Percentiles rank a stretch among this genome's conserved stretches.
Conservation (phyloP, 2,329 filamentous ascomycete genomes). For the Talaromyces pinophilus region DNA sequence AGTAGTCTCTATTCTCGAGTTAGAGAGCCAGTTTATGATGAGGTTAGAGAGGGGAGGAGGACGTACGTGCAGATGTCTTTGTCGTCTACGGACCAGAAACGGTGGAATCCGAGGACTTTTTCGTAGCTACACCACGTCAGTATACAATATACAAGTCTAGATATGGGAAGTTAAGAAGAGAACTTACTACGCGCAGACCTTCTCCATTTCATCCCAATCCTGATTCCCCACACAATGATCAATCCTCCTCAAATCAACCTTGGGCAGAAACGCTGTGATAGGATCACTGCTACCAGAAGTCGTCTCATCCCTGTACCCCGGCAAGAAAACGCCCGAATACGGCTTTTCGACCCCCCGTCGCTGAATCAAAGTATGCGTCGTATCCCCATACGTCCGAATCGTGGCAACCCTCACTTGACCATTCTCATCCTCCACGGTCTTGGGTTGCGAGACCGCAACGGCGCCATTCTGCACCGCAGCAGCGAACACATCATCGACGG, state of each 20-base stretch:
- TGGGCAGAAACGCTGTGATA: conserved; percentile 56
- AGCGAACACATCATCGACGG: conserved; percentile 75
- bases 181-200: conserved; percentile 59
- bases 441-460: conserved; percentile 46
- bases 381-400: conserved; percentile 91
- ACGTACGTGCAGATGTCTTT: conserved; percentile 74
- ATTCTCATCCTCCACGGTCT: conserved; percentile 61
- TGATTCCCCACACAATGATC: conserved; percentile 98
- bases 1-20: conserved; percentile 63
- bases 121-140: conserved; percentile 65
- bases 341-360: conserved; percentile 45
- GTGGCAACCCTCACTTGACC: conserved; percentile 73
- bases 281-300: conserved; percentile 46
- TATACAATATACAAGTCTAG: background rate
- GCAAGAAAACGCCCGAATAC: conserved; percentile 78
- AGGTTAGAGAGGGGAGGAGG: background rate
- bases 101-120: conserved; percentile 84
- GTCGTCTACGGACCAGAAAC: conserved; percentile 97
- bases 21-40: background rate
- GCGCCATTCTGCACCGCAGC: conserved; percentile 63
- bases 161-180: background rate
- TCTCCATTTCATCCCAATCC: conserved; percentile 85
- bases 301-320: conserved; percentile 68
- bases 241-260: conserved; percentile 70
- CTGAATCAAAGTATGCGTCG: conserved; percentile 87